Evolutionary conservation across 495 filamentous ascomycete species (phyloP).

Genomic region (Podospora fimiseda): DNA sequence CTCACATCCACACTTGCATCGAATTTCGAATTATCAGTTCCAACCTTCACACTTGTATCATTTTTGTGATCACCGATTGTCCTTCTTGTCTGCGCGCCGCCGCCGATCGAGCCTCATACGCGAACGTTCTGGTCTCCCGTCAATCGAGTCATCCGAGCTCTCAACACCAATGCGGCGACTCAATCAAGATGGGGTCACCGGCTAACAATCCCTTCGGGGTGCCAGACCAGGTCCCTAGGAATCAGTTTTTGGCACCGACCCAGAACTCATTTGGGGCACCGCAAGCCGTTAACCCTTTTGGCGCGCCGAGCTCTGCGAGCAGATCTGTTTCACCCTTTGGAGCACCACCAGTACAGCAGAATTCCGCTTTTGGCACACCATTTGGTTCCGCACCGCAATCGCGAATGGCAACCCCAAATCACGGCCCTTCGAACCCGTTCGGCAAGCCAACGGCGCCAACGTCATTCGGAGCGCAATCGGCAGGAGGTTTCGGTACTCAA

Average conservation of each 20-base stretch:
- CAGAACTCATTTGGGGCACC: conserved; percentile 5
- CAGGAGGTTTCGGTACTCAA: neutral
- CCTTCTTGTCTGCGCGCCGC: neutral
- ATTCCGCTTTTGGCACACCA: conserved; percentile 8
- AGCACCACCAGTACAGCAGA: neutral
- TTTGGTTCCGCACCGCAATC: conserved; percentile 4
- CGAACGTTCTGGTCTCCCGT: conserved; percentile 3
- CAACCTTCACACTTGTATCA: neutral
- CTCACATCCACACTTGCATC: conserved; percentile 1
- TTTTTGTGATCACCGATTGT: neutral
- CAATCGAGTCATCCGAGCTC: neutral
- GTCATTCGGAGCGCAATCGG: conserved; percentile 9
- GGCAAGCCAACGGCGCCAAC: neutral
- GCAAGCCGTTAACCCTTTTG: conserved; percentile 4
- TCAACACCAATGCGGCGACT: conserved; percentile 18
- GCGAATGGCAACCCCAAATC: neutral
- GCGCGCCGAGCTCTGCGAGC: neutral
- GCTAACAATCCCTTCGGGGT: conserved; percentile 26
- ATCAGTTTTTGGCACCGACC: conserved; percentile 7
- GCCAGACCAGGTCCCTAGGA: conserved; percentile 8
- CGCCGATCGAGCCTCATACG: neutral
- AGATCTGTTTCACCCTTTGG: conserved; percentile 7
- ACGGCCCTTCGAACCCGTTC: conserved; percentile 6
- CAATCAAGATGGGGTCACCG: conserved; percentile 20
- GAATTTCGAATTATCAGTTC: too few species aligned